Evolutionary conservation across 441 rosid species (phyloP).

Genomic region (Euphorbia corollata): DNA sequence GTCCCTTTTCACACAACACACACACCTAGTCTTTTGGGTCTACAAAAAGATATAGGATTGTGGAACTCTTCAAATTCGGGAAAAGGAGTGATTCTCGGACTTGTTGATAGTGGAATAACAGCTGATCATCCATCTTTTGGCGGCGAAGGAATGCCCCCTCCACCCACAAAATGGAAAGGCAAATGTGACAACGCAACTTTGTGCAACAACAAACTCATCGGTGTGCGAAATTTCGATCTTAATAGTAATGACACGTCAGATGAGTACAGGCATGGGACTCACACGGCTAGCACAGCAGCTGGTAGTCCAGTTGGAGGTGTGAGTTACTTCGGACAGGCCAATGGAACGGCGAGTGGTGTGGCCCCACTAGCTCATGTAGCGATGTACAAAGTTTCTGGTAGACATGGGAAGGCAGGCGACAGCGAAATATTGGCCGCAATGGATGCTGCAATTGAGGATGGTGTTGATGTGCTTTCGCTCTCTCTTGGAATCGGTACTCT

Average conservation of each 20-base stretch:
- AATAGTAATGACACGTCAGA: neutral
- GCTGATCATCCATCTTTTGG: constrained; percentile 40
- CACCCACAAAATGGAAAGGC: constrained; percentile 41
- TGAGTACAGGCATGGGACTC: neutral
- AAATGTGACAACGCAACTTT: neutral
- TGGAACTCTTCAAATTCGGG: constrained; percentile 30
- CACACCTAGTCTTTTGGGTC: constrained; percentile 32
- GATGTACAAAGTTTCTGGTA: constrained; percentile 44
- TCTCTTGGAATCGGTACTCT: constrained; percentile 34
- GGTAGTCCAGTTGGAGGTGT: constrained; percentile 46
- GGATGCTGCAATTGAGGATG: constrained; percentile 48
- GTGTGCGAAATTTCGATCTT: neutral
- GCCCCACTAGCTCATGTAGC: constrained; percentile 46
- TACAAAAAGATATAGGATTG: constrained; percentile 24
- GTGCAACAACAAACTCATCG: constrained; percentile 6
- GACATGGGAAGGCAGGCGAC: constrained; percentile 26
- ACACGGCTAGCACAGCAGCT: constrained; percentile 2
- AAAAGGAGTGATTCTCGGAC: constrained; percentile 36
- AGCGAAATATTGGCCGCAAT: constrained; percentile 43
- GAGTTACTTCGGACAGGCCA: constrained; percentile 34
- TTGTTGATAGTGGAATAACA: constrained; percentile 33
- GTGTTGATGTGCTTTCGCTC: constrained; percentile 42
- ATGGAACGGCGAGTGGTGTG: constrained; percentile 47
- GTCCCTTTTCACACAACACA: constrained; percentile 28
- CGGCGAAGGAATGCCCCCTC: constrained; percentile 39